Conservation (phyloP, 208 protist genomes). For the Crithidia fasciculata region DNA sequence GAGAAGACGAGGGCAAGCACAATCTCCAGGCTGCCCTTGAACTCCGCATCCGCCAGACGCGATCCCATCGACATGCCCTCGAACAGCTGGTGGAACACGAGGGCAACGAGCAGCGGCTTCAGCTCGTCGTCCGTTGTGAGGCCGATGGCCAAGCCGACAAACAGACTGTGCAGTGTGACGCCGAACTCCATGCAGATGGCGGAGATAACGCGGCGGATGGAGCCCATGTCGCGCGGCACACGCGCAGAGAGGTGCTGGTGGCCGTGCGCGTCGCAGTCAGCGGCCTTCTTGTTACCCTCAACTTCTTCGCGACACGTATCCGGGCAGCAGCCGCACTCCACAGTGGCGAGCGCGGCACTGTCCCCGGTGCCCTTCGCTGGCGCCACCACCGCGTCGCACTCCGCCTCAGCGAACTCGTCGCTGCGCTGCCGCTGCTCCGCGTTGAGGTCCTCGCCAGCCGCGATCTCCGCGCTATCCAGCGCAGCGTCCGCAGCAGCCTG, state of each 20-base stretch:
- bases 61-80: constrained; percentile 75
- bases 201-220: constrained; percentile 36
- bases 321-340: neutral
- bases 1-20: constrained; percentile 50
- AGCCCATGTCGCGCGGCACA: constrained; percentile 25
- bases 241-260: constrained; percentile 36
- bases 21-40: constrained; percentile 41
- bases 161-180: constrained; percentile 73
- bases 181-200: constrained; percentile 45
- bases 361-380: neutral
- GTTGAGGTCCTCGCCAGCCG: neutral
- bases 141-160: constrained; percentile 66
- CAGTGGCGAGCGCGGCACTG: neutral
- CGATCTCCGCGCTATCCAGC: neutral
- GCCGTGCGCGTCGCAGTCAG: constrained; percentile 21
- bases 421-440: constrained; percentile 2
- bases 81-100: constrained; percentile 78
- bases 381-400: constrained; percentile 4
- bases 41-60: constrained; percentile 60
- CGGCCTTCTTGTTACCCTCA: constrained; percentile 1
- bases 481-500: neutral
- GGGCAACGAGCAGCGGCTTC: constrained; percentile 54
- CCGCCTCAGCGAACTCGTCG: neutral
- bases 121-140: constrained; percentile 51
- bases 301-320: neutral